These are phyloP conservation scores for Dendrobium chrysotoxum DNA, from an alignment of 106 monocot genomes.

Conservation along the genomic window DNA sequence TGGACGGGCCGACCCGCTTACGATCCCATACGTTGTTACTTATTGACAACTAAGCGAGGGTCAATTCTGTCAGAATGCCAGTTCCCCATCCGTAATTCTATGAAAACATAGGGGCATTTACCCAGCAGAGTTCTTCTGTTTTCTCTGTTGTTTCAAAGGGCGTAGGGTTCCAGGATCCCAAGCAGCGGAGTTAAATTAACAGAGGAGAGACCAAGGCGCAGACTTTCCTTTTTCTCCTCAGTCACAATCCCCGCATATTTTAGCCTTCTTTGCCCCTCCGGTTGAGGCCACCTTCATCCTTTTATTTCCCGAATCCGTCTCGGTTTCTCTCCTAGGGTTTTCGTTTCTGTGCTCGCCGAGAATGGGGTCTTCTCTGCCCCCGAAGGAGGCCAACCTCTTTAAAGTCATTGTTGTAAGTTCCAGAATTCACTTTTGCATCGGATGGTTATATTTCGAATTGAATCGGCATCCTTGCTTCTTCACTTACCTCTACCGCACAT, in stretches of 20 bases:
- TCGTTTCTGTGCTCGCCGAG: background rate
- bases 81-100: background rate
- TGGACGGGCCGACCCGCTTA: no score
- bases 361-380: constrained; percentile 67
- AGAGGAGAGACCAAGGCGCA: background rate
- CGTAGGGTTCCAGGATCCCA: constrained; percentile 9
- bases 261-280: background rate
- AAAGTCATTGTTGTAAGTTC: constrained; percentile 95
- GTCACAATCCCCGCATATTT: background rate
- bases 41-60: no score
- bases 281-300: background rate
- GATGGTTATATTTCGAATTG: background rate
- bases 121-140: background rate
- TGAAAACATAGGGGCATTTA: background rate
- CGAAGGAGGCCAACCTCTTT: constrained; percentile 96
- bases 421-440: background rate
- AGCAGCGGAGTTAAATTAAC: background rate
- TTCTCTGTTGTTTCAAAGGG: background rate
- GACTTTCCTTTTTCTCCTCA: background rate
- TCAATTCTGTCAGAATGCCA: background rate
- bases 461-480: background rate
- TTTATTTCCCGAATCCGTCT: background rate
- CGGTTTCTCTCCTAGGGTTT: constrained; percentile 4
- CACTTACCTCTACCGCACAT: background rate
- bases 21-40: no score